A percentile compares a stretch with the other conserved stretches of the same genome.
phyloP scores from a whole-genome alignment of 345 rosid genomes.

The Eucalyptus sp. region DNA sequence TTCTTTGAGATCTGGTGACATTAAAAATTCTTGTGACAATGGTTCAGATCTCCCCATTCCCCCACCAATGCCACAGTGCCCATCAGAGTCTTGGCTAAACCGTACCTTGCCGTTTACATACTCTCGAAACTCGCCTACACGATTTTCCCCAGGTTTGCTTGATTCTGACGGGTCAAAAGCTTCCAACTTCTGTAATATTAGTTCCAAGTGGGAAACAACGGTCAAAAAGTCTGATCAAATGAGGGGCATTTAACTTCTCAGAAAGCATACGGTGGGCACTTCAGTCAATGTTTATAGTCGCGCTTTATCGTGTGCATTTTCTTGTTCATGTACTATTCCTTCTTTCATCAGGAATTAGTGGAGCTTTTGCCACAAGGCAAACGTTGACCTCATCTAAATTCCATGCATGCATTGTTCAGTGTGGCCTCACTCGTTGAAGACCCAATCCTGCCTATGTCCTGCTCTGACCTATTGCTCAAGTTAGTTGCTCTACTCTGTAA shows the following conservation, averaged over 20 bases:
- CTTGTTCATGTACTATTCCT: background rate
- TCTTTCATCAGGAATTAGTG: background rate
- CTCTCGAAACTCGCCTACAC: conserved; percentile 21
- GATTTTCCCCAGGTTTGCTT: conserved; percentile 17
- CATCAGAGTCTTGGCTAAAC: conserved; percentile 86
- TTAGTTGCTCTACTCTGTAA: background rate
- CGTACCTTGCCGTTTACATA: conserved; percentile 57
- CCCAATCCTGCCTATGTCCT: background rate
- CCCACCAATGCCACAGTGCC: conserved; percentile 69
- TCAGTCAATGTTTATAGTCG: background rate
- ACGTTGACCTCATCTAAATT: background rate
- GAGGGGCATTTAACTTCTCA: background rate
- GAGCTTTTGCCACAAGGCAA: background rate
- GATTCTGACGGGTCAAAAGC: conserved; percentile 9
- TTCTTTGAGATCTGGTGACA: conserved; percentile 1
- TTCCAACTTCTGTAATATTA: conserved; percentile 1
- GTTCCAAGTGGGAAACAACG: conserved; percentile 57
- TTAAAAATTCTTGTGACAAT: conserved; percentile 1
- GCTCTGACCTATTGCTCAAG: background rate
- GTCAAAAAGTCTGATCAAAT: conserved; percentile 32
- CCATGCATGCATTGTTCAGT: background rate
- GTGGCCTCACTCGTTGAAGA: background rate
- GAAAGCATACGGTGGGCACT: background rate
- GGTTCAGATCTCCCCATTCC: conserved; percentile 28
- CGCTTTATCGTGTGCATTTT: background rate